These are phyloP conservation scores for Paramarasmius palmivorus DNA, from an alignment of 1,284 basidiomycete species.

Conservation along the genomic window DNA sequence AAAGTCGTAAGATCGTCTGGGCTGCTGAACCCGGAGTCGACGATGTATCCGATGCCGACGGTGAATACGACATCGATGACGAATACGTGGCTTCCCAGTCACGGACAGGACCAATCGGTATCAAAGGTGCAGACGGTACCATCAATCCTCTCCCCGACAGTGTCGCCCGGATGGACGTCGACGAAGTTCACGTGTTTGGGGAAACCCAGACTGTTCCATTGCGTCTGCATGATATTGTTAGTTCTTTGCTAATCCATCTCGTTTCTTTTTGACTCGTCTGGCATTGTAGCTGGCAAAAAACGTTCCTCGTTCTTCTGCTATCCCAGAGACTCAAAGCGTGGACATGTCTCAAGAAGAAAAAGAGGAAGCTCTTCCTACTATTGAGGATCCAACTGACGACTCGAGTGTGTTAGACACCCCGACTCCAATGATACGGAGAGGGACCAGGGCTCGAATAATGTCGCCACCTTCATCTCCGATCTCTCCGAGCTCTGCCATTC, in stretches of 20 bases:
- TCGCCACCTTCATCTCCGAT: background rate
- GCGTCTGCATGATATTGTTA: conserved; percentile 58
- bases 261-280: background rate
- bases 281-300: conserved; percentile 24
- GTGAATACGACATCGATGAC: conserved; percentile 41
- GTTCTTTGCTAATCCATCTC: conserved; percentile 14
- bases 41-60: conserved; percentile 47
- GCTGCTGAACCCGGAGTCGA: conserved; percentile 47
- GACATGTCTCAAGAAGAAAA: background rate
- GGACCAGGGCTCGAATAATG: background rate
- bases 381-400: background rate
- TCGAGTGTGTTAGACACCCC: conserved; percentile 4
- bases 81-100: conserved; percentile 36
- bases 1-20: conserved; percentile 49
- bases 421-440: background rate
- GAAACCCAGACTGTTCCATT: conserved; percentile 52
- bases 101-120: conserved; percentile 42
- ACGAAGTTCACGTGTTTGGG: conserved; percentile 52
- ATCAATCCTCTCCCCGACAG: conserved; percentile 36
- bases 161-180: conserved; percentile 19
- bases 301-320: conserved; percentile 21
- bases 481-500: background rate
- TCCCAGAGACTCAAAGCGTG: conserved; percentile 47
- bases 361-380: background rate
- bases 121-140: conserved; percentile 44